phyloP scores from a whole-genome alignment of 2,329 filamentous ascomycete species.

The Alternaria gansuensis region DNA sequence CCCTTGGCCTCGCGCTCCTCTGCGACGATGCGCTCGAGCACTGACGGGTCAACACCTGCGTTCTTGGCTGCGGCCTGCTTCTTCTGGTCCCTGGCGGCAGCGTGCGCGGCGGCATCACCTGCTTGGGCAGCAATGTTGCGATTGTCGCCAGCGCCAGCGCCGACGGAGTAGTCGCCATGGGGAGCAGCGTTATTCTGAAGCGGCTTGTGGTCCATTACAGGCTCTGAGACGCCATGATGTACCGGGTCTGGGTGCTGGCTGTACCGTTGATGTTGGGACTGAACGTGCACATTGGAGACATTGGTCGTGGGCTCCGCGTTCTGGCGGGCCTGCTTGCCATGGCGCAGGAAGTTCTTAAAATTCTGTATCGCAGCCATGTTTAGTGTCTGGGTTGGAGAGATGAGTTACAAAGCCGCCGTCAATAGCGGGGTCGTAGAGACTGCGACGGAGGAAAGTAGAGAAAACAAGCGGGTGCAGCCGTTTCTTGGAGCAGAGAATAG shows the following conservation, averaged over 20 bases:
- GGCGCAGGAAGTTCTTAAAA: slow-evolving; percentile 97
- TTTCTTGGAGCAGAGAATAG: slow-evolving; percentile 22
- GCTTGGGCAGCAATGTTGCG: slow-evolving; percentile 74
- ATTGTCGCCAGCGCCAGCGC: slow-evolving; percentile 68
- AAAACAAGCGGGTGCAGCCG: slow-evolving; percentile 30
- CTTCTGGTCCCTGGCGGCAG: slow-evolving; percentile 69
- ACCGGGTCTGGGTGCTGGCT: slow-evolving; percentile 60
- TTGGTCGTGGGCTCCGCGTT: slow-evolving; percentile 70
- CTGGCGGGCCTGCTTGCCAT: slow-evolving; percentile 91
- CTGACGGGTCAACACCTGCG: slow-evolving; percentile 63
- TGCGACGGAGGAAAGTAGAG: slow-evolving; percentile 14
- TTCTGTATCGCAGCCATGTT: slow-evolving; percentile 83
- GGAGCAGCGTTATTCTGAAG: slow-evolving; percentile 61
- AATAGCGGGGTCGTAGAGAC: slow-evolving; percentile 33
- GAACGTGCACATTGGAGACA: slow-evolving; percentile 69
- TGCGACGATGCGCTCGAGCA: slow-evolving; percentile 84
- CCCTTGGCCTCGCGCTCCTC: slow-evolving; percentile 88
- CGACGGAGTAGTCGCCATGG: slow-evolving; percentile 68
- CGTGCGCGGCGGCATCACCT: slow-evolving; percentile 70
- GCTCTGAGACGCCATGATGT: slow-evolving; percentile 67
- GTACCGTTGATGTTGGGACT: slow-evolving; percentile 64
- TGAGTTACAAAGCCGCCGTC: slow-evolving; percentile 27
- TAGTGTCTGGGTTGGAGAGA: slow-evolving; percentile 23
- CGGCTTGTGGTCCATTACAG: slow-evolving; percentile 65
- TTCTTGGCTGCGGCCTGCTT: slow-evolving; percentile 58